A percentile compares a stretch with the other conserved stretches of the same genome.
These are phyloP conservation scores for Dorcoceras hygrometricum DNA, from an alignment of 257 asterid species.

Conservation along the genomic window DNA sequence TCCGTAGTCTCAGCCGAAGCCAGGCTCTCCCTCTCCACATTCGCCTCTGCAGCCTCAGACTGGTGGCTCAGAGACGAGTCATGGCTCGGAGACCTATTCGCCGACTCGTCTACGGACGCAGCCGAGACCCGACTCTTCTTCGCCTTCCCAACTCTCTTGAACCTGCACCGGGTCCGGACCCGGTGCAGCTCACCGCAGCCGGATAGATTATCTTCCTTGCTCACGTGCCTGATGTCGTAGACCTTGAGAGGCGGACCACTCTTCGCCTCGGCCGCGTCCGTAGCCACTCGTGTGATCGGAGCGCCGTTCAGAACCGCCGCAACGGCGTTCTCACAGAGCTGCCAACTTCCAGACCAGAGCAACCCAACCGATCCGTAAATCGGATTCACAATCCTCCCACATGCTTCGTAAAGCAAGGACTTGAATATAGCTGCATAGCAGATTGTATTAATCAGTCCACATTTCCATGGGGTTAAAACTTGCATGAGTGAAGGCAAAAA, in stretches of 20 bases:
- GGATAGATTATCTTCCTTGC: constrained; percentile 37
- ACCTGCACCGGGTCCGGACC: constrained; percentile 54
- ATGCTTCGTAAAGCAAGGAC: constrained; percentile 76
- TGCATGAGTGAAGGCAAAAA: background rate
- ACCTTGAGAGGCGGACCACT: constrained; percentile 61
- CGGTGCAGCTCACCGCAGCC: constrained; percentile 48
- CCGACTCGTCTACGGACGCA: constrained; percentile 34
- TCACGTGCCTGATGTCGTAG: constrained; percentile 60
- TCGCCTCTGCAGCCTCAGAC: constrained; percentile 34
- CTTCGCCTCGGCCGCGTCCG: constrained; percentile 44
- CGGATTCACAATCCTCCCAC: constrained; percentile 86
- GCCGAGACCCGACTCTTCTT: constrained; percentile 27
- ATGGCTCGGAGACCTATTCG: constrained; percentile 57
- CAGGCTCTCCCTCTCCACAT: constrained; percentile 38
- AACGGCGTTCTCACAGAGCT: constrained; percentile 72
- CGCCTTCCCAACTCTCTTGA: constrained; percentile 49
- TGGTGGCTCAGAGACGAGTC: constrained; percentile 76
- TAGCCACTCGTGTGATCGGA: constrained; percentile 49
- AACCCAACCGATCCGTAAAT: constrained; percentile 76
- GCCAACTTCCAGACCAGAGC: constrained; percentile 83
- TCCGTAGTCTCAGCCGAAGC: constrained; percentile 26
- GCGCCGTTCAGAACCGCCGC: constrained; percentile 68
- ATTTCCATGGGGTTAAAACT: background rate
- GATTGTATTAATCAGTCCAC: background rate
- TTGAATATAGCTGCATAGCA: constrained; percentile 56